phyloP scores from a whole-genome alignment of 2,329 filamentous ascomycete genomes.

The Pezicula radicicola region DNA sequence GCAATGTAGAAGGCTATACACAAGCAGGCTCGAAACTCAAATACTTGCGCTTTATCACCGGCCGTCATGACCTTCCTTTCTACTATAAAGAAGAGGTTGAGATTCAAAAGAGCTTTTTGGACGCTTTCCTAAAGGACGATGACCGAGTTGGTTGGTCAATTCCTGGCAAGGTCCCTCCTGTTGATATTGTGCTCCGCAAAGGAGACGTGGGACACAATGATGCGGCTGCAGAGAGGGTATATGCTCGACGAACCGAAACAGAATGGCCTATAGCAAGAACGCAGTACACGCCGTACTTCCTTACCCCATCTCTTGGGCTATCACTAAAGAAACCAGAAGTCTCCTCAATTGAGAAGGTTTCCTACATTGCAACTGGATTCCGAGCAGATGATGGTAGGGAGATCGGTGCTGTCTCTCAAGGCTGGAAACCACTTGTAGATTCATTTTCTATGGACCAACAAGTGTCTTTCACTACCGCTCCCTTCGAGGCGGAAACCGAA shows the following conservation, averaged over 20 bases:
- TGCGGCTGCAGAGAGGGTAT: slow-evolving; percentile 54
- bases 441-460: background rate
- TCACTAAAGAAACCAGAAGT: slow-evolving; percentile 56
- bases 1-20: slow-evolving; percentile 62
- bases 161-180: slow-evolving; percentile 55
- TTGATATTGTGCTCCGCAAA: slow-evolving; percentile 60
- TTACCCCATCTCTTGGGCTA: slow-evolving; percentile 43
- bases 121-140: slow-evolving; percentile 68
- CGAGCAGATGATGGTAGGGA: slow-evolving; percentile 37
- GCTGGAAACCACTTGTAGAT: slow-evolving; percentile 32
- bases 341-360: slow-evolving; percentile 26
- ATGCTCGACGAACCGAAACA: slow-evolving; percentile 50
- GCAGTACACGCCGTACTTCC: slow-evolving; percentile 58
- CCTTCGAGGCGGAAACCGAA: slow-evolving; percentile 62
- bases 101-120: slow-evolving; percentile 63
- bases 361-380: slow-evolving; percentile 30
- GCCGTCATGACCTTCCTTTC: slow-evolving; percentile 67
- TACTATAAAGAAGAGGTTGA: slow-evolving; percentile 67
- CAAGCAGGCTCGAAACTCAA: slow-evolving; percentile 63
- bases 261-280: slow-evolving; percentile 69
- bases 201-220: slow-evolving; percentile 67
- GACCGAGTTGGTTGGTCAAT: slow-evolving; percentile 59
- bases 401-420: slow-evolving; percentile 44
- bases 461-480: slow-evolving; percentile 53
- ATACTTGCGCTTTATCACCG: slow-evolving; percentile 65